These are phyloP conservation scores for Nakazawaea siamensis DNA, from an alignment of 805 yeast genomes.

Conservation along the genomic window DNA sequence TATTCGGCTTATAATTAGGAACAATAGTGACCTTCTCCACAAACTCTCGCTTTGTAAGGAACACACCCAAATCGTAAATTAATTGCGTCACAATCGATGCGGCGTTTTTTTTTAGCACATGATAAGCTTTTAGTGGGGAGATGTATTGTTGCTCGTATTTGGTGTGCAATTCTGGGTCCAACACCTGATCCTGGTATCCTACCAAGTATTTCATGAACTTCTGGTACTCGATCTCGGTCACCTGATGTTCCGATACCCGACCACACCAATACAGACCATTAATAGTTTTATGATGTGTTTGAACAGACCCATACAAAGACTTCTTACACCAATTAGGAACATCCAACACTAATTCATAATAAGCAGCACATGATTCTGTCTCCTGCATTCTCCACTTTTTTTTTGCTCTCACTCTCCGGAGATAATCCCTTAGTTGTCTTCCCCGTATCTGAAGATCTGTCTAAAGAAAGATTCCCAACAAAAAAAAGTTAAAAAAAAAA, in stretches of 20 bases:
- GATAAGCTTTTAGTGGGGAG: slow-evolving; percentile 22
- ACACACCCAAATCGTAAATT: slow-evolving; percentile 28
- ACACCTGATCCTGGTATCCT: too few relatives aligned
- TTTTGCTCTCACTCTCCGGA: too few relatives aligned
- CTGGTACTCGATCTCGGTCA: not conserved
- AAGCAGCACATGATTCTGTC: too few relatives aligned
- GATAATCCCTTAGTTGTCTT: too few relatives aligned
- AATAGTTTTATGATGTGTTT: slow-evolving; percentile 1
- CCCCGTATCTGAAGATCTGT: too few relatives aligned
- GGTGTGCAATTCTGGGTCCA: slow-evolving; percentile 16
- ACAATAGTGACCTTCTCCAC: slow-evolving; percentile 20
- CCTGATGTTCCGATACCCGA: not conserved
- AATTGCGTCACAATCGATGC: slow-evolving; percentile 23
- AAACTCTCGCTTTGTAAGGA: slow-evolving; percentile 28
- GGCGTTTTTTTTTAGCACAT: slow-evolving; percentile 13
- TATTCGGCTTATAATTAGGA: not conserved
- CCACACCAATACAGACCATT: slow-evolving; percentile 6
- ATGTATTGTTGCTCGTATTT: slow-evolving; percentile 25
- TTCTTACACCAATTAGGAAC: too few relatives aligned
- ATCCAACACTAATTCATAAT: too few relatives aligned
- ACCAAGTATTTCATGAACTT: slow-evolving; percentile 1
- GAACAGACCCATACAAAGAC: too few relatives aligned
- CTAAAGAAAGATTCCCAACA: too few relatives aligned
- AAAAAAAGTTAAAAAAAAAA: too few relatives aligned
- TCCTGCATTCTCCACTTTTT: too few relatives aligned